Evolutionary conservation across 2,329 filamentous ascomycete genomes (phyloP).

Genomic region (Fusarium illudens): DNA sequence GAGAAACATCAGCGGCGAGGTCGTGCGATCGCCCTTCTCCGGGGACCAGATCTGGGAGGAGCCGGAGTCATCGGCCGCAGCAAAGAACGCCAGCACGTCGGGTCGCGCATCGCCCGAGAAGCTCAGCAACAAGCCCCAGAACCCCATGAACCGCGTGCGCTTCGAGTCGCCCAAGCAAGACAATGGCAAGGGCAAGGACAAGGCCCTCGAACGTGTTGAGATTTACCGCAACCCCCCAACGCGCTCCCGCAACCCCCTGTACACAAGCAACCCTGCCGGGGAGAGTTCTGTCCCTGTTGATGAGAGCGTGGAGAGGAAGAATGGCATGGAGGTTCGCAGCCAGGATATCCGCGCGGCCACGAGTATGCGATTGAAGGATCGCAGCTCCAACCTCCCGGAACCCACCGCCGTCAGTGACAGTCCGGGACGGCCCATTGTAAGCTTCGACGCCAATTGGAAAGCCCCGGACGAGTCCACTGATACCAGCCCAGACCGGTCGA

Average conservation of each 20-base stretch:
- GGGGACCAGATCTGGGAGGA: conserved; percentile 91
- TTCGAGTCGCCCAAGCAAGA: conserved; percentile 55
- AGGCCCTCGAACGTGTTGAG: conserved; percentile 66
- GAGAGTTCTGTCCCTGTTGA: conserved; percentile 43
- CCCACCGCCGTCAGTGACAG: conserved; percentile 91
- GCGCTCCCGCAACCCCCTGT: conserved; percentile 82
- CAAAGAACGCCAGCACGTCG: conserved; percentile 20
- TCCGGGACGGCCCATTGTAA: conserved; percentile 93
- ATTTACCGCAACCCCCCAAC: conserved; percentile 86
- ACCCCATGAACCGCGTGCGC: conserved; percentile 45
- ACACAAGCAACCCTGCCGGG: conserved; percentile 71
- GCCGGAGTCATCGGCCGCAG: conserved; percentile 60
- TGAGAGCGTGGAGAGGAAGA: conserved; percentile 68
- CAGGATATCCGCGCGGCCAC: conserved; percentile 92
- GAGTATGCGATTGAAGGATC: conserved; percentile 85
- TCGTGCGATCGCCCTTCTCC: conserved; percentile 72
- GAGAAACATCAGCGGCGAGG: conserved; percentile 75
- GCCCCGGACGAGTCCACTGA: conserved; percentile 75
- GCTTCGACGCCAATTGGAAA: conserved; percentile 89
- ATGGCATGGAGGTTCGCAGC: conserved; percentile 82
- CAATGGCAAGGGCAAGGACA: conserved; percentile 43
- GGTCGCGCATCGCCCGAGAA: conserved; percentile 47
- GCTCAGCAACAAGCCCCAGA: conserved; percentile 46
- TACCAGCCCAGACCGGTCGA: conserved; percentile 60
- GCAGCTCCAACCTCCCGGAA: conserved; percentile 85